phyloP scores from a whole-genome alignment of 2,329 filamentous ascomycete genomes.

The Diaporthe humulicola region DNA sequence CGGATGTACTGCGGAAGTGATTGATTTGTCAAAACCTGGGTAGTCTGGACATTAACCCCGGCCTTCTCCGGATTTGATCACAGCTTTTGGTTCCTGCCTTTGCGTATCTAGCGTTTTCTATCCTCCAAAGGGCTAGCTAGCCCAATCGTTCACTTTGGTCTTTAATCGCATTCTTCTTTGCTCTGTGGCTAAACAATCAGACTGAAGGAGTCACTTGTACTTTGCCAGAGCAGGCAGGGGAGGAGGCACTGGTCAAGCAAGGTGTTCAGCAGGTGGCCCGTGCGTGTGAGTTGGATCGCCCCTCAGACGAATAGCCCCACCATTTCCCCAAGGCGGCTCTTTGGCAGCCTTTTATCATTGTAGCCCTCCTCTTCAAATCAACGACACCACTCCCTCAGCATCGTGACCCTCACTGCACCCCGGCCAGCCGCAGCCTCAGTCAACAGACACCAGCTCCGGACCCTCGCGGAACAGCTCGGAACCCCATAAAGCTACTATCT shows the following conservation, averaged over 20 bases:
- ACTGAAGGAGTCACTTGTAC: background rate
- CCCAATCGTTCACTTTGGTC: background rate
- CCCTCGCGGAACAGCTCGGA: background rate
- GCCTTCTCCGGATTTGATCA: background rate
- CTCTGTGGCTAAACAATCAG: background rate
- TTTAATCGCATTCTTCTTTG: background rate
- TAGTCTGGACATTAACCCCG: background rate
- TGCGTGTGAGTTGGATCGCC: slow-evolving; percentile 22
- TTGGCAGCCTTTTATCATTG: slow-evolving; percentile 31
- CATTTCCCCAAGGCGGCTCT: slow-evolving; percentile 33
- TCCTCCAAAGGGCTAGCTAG: background rate
- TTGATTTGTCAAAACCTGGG: background rate
- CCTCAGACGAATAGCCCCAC: slow-evolving; percentile 38
- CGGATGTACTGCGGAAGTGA: no score
- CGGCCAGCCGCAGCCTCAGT: background rate
- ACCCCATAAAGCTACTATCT: background rate
- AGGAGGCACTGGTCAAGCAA: background rate
- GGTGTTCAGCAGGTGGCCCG: slow-evolving; percentile 11
- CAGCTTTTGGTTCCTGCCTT: no score
- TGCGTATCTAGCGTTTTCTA: background rate
- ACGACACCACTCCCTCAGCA: slow-evolving; percentile 28
- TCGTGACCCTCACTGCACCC: background rate
- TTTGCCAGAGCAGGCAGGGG: background rate
- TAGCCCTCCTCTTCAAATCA: background rate
- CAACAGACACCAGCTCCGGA: background rate